Evolutionary conservation across 2,329 filamentous ascomycete genomes (phyloP), one percentile per base, ranked within the genome.

Genomic region (Metarhizium sp.): DNA sequence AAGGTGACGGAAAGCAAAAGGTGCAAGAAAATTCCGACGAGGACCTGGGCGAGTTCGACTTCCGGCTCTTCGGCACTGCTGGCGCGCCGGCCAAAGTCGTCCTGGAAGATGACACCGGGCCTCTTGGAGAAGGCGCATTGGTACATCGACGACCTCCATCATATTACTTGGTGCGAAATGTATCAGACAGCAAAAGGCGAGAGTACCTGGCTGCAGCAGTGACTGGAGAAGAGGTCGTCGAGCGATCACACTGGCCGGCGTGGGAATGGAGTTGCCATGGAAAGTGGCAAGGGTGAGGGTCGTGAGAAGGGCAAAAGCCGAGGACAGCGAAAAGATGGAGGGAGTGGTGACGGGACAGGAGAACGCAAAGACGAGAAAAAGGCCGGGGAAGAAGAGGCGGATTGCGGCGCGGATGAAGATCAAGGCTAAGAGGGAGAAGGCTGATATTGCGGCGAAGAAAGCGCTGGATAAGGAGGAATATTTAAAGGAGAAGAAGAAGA

Each of bases 201-300:
- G 64, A 73, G 59, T 80, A 79, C 56, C 66, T 66, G 34, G 61
- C 61, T n/a, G 71, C 74, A 3, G 79, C 82, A 2, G 68, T 86
- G 11, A 76, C 67, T 34, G 77, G 75, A 6, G 76, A 79, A n/a
- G 75, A 80, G 14, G 66, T 86, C 14, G 52, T 79, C 2, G 62
- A 62, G 25, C 68, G 72, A 57, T 75, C 75, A n/a, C 63, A 61
- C 49, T 67, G 64, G 60, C 70, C 75, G 54, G 72, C 73, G 6
- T 85, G 81, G 81, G 82, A 0, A 66, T 81, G 46, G 81, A 85
- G 65, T 72, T 80, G 60, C 81, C 82, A 2, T 86, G 83, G 83
- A 75, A 75, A 55, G 80, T 84, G 14, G 74, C 69, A 4, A 71
- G 68, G 34, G 69, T 82, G 36, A 66, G 61, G 1, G 62, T 72